phyloP scores from a whole-genome alignment of 2,329 filamentous ascomycete species.

The Diaporthe citrichinensis region DNA sequence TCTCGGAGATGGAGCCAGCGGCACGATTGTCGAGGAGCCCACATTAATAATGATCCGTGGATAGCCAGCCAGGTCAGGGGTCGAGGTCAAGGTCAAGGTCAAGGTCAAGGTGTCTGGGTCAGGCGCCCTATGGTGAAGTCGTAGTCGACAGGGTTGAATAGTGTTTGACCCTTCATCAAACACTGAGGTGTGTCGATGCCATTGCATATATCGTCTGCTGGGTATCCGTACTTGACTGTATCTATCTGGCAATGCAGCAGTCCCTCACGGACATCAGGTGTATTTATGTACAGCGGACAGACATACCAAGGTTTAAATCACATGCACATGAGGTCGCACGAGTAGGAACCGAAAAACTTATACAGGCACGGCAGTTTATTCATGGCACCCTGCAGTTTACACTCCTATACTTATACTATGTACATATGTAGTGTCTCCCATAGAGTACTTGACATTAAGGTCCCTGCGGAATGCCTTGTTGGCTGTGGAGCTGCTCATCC shows the following conservation, averaged over 20 bases:
- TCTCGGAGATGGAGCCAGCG: slow-evolving; percentile 20
- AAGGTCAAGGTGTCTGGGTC: neutral
- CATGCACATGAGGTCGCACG: neutral
- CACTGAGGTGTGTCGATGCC: neutral
- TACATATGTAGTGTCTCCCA: neutral
- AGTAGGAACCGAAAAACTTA: neutral
- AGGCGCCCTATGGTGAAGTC: neutral
- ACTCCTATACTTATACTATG: neutral
- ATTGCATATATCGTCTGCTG: neutral
- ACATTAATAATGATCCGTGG: slow-evolving; percentile 23
- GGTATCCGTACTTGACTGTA: neutral
- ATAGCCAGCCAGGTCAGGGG: slow-evolving; percentile 27
- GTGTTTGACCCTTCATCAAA: slow-evolving; percentile 19
- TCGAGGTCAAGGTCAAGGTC: slow-evolving; percentile 2
- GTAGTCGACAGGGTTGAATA: slow-evolving; percentile 11
- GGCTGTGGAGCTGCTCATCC: slow-evolving; percentile 20
- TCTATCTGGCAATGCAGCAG: too few relatives aligned
- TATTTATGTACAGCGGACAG: neutral
- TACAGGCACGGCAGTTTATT: slow-evolving; percentile 14
- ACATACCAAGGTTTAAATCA: neutral
- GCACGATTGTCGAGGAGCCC: slow-evolving; percentile 29
- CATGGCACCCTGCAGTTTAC: neutral
- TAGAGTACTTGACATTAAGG: neutral
- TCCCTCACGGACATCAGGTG: neutral
- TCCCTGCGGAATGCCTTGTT: slow-evolving; percentile 1